Base-by-base conservation (phyloP, 2,329 filamentous ascomycete species). In the Salinomyces thailandicus region DNA sequence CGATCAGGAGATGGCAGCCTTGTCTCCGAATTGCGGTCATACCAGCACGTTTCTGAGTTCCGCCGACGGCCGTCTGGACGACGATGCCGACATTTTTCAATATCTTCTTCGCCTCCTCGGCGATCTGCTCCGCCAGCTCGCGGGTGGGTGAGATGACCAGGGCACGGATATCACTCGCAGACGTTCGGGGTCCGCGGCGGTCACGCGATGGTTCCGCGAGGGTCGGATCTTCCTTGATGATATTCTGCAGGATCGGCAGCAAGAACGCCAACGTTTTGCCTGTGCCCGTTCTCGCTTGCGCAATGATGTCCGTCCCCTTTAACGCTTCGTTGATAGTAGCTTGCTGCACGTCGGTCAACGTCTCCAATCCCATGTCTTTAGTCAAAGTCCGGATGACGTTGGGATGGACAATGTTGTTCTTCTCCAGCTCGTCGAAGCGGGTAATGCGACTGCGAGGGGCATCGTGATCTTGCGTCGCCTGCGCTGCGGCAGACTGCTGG, bases 201-300 rank as follows among this genome's bases (percentile, higher is more conserved):
- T 67, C 59, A 37, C 55, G 37, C 14, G 54, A 49, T 39, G 49
- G 46, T 24, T 65, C 58, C 35, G 72, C 75, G 20, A 93, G 70
- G 0, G 64, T 60, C 1, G 77, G 75, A 45, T 85, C 75, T 41
- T 69, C 63, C 14, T 63, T 59, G 42, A 93, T 66, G 54, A 94
- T 82, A 41, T 78, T 79, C 58, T 95, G 85, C 35, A 96, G 65
- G 5, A 86, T 68, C 34, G 91, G 91, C 5, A 96, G 64, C 16
- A 98, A 71, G 68, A 96, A 98, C 22, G 85, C 91, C 39, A 96
- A 66, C 0, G 91, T 98, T 66, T 98, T 98, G 57, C 91, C 91
- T 3, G 91, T 96, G 57, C 91, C 91, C 6, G 91, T 98, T 64
- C 85, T 94, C 41, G 91, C 91, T 66, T 96, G 91, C 31, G 89